These are phyloP conservation scores for Yamadazyma sp. DNA, from an alignment of 805 yeast species.

Conservation along the genomic window DNA sequence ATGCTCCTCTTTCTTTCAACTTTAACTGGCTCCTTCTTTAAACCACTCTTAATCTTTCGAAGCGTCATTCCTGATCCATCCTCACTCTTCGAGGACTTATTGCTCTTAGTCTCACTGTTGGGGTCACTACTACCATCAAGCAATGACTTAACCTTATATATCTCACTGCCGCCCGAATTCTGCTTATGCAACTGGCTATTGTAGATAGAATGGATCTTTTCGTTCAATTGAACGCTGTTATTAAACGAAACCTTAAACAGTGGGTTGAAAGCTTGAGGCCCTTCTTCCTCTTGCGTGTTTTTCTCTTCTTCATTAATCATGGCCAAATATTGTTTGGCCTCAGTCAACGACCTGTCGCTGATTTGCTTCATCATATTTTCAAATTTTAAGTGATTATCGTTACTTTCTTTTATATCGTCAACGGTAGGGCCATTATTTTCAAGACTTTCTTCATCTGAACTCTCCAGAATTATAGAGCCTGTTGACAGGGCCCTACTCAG, in stretches of 20 bases:
- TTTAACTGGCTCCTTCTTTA: conserved; percentile 12
- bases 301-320: conserved; percentile 1
- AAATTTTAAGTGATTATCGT: conserved; percentile 19
- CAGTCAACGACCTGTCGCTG: conserved; percentile 26
- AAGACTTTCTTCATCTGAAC: conserved; percentile 1
- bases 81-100: conserved; percentile 4
- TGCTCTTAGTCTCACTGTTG: conserved; percentile 3
- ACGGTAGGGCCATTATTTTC: background rate
- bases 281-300: conserved; percentile 3
- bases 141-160: conserved; percentile 43
- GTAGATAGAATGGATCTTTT: conserved; percentile 39
- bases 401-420: background rate
- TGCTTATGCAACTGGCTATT: conserved; percentile 18
- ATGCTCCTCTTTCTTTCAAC: conserved; percentile 16
- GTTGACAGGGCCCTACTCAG: background rate
- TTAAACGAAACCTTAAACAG: conserved; percentile 10
- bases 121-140: conserved; percentile 20
- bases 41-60: conserved; percentile 14
- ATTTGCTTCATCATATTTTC: conserved; percentile 16
- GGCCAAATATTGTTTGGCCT: conserved; percentile 24
- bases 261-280: conserved; percentile 17
- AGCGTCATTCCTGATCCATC: conserved; percentile 11
- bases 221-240: conserved; percentile 21
- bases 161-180: conserved; percentile 15
- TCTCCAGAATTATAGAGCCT: conserved; percentile 1